phyloP scores from a whole-genome alignment of 2,329 filamentous ascomycete species.

The Chaetomiaceae sp. region DNA sequence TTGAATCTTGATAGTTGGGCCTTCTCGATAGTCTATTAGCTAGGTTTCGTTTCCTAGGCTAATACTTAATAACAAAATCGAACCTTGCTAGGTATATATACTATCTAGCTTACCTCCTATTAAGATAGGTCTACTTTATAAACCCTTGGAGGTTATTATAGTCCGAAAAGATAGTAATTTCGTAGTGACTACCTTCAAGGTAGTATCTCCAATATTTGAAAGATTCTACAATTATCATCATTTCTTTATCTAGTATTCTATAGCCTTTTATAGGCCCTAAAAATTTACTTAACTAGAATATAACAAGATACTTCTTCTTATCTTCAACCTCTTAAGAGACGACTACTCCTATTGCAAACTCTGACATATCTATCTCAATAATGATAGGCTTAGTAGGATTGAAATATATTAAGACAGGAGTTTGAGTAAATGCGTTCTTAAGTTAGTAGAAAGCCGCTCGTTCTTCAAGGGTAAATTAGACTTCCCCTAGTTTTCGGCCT shows the following conservation, averaged over 20 bases:
- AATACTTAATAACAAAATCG: neutral
- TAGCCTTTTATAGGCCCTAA: neutral
- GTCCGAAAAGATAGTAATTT: neutral
- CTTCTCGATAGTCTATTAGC: neutral
- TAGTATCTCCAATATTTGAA: slow-evolving; percentile 1
- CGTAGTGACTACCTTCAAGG: neutral
- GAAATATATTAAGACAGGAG: neutral
- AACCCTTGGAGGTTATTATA: slow-evolving; percentile 3
- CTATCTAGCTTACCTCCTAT: neutral
- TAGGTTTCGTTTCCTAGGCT: neutral
- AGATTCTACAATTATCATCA: neutral
- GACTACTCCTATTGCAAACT: neutral
- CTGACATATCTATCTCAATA: neutral
- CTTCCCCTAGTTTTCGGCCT: neutral
- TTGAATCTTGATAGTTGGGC: neutral
- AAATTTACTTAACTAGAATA: neutral
- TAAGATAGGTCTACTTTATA: neutral
- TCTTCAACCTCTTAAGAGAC: neutral
- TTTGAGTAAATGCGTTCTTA: neutral
- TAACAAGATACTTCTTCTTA: neutral
- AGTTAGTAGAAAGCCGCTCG: neutral
- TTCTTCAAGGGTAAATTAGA: neutral
- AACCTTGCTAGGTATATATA: neutral
- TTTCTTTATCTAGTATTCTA: neutral
- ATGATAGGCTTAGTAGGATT: neutral